These are phyloP conservation scores for Nicotiana otophora DNA, from an alignment of 257 asterid species.

Conservation along the genomic window DNA sequence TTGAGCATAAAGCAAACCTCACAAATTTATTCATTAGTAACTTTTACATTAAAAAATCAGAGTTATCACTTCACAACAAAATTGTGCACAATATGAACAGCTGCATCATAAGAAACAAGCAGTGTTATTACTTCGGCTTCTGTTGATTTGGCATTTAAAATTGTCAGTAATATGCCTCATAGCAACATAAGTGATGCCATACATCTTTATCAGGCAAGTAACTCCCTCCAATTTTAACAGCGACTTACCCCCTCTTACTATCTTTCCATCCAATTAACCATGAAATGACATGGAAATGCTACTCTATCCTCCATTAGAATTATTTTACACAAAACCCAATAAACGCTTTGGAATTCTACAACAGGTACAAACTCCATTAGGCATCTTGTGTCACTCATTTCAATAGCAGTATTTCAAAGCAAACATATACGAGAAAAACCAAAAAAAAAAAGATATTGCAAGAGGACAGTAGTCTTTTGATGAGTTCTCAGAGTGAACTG, in stretches of 20 bases:
- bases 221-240: background rate
- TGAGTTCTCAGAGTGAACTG: background rate
- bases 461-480: background rate
- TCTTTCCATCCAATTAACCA: background rate
- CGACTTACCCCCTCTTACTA: background rate
- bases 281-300: background rate
- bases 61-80: background rate
- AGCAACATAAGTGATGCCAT: background rate
- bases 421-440: background rate
- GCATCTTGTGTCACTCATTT: constrained; percentile 1
- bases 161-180: background rate
- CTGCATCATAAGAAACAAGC: constrained; percentile 1
- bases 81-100: background rate
- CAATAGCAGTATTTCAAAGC: background rate
- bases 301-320: background rate
- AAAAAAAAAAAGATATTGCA: background rate
- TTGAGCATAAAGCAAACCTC: background rate
- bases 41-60: background rate
- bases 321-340: too few species aligned
- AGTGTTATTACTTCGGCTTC: background rate
- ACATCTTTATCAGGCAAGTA: background rate
- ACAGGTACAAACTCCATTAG: background rate
- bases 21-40: background rate
- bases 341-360: background rate
- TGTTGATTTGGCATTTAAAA: background rate